These are phyloP conservation scores for Trichoderma virens DNA, from an alignment of 495 filamentous ascomycete genomes.

Conservation along the genomic window DNA sequence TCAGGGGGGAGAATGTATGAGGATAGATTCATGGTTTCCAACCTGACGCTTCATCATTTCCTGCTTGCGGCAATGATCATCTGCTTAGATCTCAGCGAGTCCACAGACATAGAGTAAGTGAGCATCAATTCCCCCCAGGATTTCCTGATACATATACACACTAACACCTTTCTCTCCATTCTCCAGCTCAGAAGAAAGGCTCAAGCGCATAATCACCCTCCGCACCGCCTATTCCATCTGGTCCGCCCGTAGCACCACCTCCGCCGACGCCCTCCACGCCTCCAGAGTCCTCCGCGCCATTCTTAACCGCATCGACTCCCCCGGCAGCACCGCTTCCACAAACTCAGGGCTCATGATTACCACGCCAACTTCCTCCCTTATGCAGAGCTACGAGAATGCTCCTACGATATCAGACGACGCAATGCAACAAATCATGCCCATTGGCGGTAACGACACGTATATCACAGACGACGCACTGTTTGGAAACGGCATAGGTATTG, in stretches of 20 bases:
- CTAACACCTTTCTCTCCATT: neutral
- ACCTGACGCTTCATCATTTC: constrained; percentile 34
- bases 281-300: constrained; percentile 31
- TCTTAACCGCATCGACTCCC: constrained; percentile 24
- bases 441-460: neutral
- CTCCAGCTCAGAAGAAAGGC: constrained; percentile 19
- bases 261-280: constrained; percentile 30
- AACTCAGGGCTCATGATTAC: neutral
- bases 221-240: constrained; percentile 33
- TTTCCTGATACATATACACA: neutral
- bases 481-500: neutral
- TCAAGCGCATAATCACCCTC: constrained; percentile 28
- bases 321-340: constrained; percentile 20
- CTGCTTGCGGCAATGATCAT: constrained; percentile 37
- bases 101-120: constrained; percentile 12
- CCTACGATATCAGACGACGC: neutral
- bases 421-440: neutral
- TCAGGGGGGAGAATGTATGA: constrained; percentile 29
- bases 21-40: constrained; percentile 32
- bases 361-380: neutral
- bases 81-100: constrained; percentile 32
- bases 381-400: neutral
- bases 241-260: constrained; percentile 22
- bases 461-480: neutral
- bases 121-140: neutral